phyloP scores from a whole-genome alignment of 495 filamentous ascomycete genomes.

The Neurospora discreta region DNA sequence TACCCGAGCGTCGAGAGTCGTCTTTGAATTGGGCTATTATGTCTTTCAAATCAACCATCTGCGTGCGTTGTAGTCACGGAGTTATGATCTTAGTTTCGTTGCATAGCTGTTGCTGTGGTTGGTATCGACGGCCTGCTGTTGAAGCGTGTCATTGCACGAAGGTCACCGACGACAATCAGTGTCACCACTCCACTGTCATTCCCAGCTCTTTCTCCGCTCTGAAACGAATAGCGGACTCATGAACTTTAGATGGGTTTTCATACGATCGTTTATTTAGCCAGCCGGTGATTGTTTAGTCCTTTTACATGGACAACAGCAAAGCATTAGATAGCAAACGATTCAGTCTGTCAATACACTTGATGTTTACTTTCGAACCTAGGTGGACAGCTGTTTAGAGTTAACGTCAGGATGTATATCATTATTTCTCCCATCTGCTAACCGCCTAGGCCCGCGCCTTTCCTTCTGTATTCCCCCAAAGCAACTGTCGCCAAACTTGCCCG shows the following conservation, averaged over 20 bases:
- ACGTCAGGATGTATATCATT: background rate
- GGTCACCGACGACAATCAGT: background rate
- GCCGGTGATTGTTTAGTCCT: background rate
- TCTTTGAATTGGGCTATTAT: conserved; percentile 10
- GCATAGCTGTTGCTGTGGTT: background rate
- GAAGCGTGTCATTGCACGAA: background rate
- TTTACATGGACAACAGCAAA: background rate
- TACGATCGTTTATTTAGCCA: background rate
- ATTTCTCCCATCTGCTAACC: background rate
- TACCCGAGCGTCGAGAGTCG: conserved; percentile 23
- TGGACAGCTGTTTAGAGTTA: background rate
- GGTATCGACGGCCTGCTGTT: background rate
- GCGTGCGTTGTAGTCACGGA: background rate
- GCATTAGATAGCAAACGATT: background rate
- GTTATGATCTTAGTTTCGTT: background rate
- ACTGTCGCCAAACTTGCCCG: background rate
- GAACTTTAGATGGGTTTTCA: background rate
- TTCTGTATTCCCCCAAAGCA: background rate
- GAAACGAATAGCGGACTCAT: background rate
- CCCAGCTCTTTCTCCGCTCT: background rate
- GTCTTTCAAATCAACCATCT: background rate
- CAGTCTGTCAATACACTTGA: background rate
- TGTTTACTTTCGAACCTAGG: background rate
- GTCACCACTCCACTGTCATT: background rate
- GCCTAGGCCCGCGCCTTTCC: background rate